Evolutionary conservation across 2,329 filamentous ascomycete genomes (phyloP), one percentile per base, ranked within the genome.

Genomic region (Apiospora hydei): DNA sequence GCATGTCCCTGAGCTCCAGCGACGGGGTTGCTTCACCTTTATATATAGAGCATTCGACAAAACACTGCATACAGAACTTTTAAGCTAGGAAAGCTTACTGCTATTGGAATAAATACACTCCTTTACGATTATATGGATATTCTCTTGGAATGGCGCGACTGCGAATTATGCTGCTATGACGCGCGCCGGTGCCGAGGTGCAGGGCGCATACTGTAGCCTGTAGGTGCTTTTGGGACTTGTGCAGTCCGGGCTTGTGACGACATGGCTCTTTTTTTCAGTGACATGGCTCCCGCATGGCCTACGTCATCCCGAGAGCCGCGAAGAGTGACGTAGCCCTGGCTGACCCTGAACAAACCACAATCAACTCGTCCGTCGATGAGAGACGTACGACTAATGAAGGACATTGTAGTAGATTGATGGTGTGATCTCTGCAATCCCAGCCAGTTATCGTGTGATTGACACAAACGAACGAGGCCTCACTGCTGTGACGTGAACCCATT

Each of bases 281-380:
- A 61, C 53, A 61, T 61, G 53, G 53, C 57, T 64, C 44, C 67
- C 67, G 43, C 67, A 69, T 8, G 24, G 3, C 34, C 24, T 69
- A 69, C 67, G 67, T 69, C 67, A 69, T 69, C 67, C 67, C 67
- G 67, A 49, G n/a, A 49, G 67, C 44, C 49, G 21, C 18, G 2
- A n/a, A 49, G 14, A 49, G 43, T 69, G 67, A 69, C 67, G 67
- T 69, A 69, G 67, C 26, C 44, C 16, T n/a, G 34, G n/a, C n/a
- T n/a, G 14, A 64, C 57, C 57, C 10, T 41, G 57, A 41, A 21
- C 57, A 41, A 64, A 43, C 41, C 18, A 34, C 4, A 11, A 41
- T 64, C 24, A 30, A 30, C 4, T 13, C 49, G 18, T n/a, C 34
- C 53, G 16, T 21, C 57, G 34, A n/a, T 41, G 30, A n/a, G 30